phyloP scores from a whole-genome alignment of 2,329 filamentous ascomycete genomes.

The Clarireedia monteithiana region DNA sequence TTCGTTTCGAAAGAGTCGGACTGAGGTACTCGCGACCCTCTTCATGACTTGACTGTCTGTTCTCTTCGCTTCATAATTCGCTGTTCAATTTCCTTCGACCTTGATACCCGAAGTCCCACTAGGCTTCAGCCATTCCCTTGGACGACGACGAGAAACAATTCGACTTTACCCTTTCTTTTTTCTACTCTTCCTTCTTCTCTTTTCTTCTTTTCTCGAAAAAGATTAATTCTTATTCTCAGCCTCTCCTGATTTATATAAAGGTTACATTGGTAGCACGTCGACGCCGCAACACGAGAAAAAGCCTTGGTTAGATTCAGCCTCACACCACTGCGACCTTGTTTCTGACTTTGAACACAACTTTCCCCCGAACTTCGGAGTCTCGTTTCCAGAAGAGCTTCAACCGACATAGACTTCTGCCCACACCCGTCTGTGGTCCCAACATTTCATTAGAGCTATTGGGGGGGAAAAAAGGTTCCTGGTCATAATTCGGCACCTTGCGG shows the following conservation, averaged over 20 bases:
- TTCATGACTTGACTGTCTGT: no score
- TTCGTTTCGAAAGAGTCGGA: no score
- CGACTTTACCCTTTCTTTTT: no score
- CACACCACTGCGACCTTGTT: conserved; percentile 14
- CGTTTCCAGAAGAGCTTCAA: conserved; percentile 26
- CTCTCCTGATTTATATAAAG: neutral
- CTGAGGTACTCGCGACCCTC: no score
- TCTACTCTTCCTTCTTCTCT: no score
- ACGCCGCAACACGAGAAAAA: conserved; percentile 1
- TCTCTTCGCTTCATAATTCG: no score
- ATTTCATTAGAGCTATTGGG: conserved; percentile 16
- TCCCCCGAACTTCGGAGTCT: conserved; percentile 19
- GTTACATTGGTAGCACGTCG: neutral
- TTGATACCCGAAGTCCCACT: no score
- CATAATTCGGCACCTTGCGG: conserved; percentile 22
- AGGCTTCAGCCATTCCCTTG: no score
- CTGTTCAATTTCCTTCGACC: no score
- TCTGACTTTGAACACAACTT: conserved; percentile 16
- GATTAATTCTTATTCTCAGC: no score
- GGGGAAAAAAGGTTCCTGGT: conserved; percentile 8
- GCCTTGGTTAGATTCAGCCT: conserved; percentile 5
- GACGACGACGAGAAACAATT: no score
- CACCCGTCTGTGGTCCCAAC: conserved; percentile 19
- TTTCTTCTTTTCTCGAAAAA: no score
- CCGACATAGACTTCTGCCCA: conserved; percentile 20